Base-by-base conservation (phyloP, 1,284 basidiomycete species). In the Inonotus hispidus region DNA sequence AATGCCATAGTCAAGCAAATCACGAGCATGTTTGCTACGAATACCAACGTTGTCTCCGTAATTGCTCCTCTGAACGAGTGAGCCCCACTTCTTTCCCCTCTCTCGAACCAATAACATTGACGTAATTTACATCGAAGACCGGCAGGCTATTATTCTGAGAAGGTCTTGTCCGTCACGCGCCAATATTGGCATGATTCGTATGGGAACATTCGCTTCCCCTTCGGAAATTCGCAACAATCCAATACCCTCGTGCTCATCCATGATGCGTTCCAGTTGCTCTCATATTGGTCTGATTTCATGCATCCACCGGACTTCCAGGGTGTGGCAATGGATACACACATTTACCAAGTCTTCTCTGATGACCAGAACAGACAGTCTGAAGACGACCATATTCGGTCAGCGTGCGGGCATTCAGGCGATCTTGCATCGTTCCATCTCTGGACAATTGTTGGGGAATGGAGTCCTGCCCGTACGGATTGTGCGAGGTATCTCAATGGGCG, bases 381-480 rank as follows among this genome's bases (percentile, higher is more conserved):
- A 65, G 67, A 77, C 23, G 71, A 87, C 63, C 92, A 94, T 68
- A 86, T 95, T 54, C 62, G 74, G 58, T 72, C 80, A 43, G 88
- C 88, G 3, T 95, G 92, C 70, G 66, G 64, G 57, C 73, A 78
- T 56, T 77, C 73, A 6, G 71, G 71, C 14, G 67, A 1, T 79
- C 93, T 43, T 68, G 78, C 0, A 68, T 69, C 47, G 7, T 87
- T 85, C 66, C 78, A 85, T 43, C 79, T 92, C 11, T 92, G 88
- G 89, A 74, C 83, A 35, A 75, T 94, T 56, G 88, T 93, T 39
- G 93, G 92, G 59, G 92, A 95, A 75, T 95, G 92, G 91, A 83
- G 89, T 0, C 81, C 90, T 39, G 92, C 92, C 0, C 75, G 82
- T 56, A 95, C 86, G 8, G 95, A 97, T 71, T 97, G 94, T 68